A percentile compares a stretch with the other conserved stretches of the same genome.
Evolutionary conservation across 768 basidiomycete species (phyloP).

Genomic region (Suillus subalutaceus): DNA sequence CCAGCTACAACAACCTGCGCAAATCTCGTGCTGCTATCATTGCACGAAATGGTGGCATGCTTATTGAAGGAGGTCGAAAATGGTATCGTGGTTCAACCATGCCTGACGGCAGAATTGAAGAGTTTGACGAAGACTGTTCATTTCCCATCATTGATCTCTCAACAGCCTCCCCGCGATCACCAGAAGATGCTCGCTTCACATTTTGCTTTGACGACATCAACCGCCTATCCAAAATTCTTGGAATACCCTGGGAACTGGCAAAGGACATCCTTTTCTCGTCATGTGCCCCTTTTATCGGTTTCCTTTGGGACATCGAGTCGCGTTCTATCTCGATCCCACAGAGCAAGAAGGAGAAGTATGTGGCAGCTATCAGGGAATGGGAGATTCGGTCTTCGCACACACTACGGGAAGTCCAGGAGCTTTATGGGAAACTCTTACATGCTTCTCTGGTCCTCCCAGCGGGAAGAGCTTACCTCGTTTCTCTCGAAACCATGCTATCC

Average conservation of each 20-base stretch:
- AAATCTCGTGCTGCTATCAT: too few relatives aligned
- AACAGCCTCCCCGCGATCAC: constrained; percentile 17
- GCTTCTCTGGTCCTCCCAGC: constrained; percentile 31
- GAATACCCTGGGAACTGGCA: constrained; percentile 33
- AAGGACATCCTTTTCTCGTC: constrained; percentile 31
- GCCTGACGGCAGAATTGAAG: too few relatives aligned
- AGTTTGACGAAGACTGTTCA: constrained; percentile 29
- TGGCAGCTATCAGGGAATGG: constrained; percentile 21
- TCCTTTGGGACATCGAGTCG: constrained; percentile 26
- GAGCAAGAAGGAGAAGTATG: constrained; percentile 33
- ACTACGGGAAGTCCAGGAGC: constrained; percentile 34
- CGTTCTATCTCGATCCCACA: constrained; percentile 20
- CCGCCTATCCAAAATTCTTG: constrained; percentile 30
- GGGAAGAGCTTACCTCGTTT: constrained; percentile 43
- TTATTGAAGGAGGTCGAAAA: too few relatives aligned
- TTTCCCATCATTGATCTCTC: constrained; percentile 30
- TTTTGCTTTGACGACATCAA: constrained; percentile 41
- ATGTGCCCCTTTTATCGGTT: constrained; percentile 28
- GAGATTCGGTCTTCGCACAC: constrained; percentile 22
- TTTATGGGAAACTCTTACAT: constrained; percentile 47
- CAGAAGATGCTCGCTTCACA: constrained; percentile 20
- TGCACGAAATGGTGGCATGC: too few relatives aligned
- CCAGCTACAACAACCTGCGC: too few relatives aligned
- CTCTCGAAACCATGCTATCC: constrained; percentile 40
- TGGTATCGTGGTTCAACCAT: too few relatives aligned